Conservation (phyloP, 257 asterid genomes). For the Penstemon davidsonii region DNA sequence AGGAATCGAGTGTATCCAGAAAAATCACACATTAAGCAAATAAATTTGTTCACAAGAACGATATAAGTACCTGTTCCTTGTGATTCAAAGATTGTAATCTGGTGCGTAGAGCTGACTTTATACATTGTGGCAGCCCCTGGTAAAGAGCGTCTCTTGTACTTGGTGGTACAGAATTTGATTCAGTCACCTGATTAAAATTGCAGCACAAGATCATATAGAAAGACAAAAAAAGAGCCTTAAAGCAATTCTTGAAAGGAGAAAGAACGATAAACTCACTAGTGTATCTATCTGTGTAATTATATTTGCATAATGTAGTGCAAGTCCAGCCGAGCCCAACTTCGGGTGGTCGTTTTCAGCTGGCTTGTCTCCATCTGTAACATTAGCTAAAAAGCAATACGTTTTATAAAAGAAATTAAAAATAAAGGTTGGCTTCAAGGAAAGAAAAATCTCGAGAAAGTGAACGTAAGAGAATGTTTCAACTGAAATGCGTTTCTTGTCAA, state of each 20-base stretch:
- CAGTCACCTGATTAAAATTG: constrained; percentile 58
- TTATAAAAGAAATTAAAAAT: background rate
- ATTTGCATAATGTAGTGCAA: constrained; percentile 90
- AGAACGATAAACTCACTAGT: constrained; percentile 57
- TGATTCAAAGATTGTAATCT: constrained; percentile 61
- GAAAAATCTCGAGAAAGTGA: no score
- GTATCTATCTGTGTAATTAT: constrained; percentile 84
- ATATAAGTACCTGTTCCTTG: constrained; percentile 61
- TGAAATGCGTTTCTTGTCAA: no score
- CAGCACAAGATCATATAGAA: constrained; percentile 3
- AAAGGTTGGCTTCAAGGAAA: no score
- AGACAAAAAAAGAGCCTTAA: no score
- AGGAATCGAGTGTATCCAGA: background rate
- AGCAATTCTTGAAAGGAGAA: background rate
- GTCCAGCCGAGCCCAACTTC: constrained; percentile 91
- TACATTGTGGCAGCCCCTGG: constrained; percentile 76
- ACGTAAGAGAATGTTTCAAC: no score
- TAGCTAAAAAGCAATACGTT: no score
- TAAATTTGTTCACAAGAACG: no score
- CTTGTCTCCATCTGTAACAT: constrained; percentile 53
- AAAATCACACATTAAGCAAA: background rate
- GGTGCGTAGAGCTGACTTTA: constrained; percentile 71
- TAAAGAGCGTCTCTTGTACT: constrained; percentile 81
- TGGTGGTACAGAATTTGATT: constrained; percentile 78
- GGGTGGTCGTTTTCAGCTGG: constrained; percentile 48